These are phyloP conservation scores for Cystobasidiaceae sp. DNA, from an alignment of 1,284 basidiomycete species.

Conservation along the genomic window DNA sequence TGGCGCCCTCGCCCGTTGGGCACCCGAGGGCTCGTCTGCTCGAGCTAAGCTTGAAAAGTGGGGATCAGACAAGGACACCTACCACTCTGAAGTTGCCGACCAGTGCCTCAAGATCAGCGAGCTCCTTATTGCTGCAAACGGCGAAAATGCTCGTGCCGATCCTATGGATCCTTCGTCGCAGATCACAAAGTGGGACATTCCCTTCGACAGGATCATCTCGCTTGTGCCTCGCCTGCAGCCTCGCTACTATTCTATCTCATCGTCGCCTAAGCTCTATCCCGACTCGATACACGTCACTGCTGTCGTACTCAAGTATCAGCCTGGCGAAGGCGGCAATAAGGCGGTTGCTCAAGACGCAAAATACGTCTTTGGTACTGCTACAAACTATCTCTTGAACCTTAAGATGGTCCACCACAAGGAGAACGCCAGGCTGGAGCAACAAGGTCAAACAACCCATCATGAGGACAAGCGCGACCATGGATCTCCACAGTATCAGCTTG, in stretches of 20 bases:
- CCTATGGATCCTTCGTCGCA: constrained; percentile 53
- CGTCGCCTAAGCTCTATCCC: constrained; percentile 84
- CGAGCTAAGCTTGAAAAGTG: constrained; percentile 68
- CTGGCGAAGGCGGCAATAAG: constrained; percentile 46
- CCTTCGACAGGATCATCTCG: constrained; percentile 93
- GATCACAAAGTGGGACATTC: constrained; percentile 78
- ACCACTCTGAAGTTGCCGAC: constrained; percentile 65
- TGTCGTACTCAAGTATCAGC: constrained; percentile 87
- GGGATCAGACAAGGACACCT: constrained; percentile 81
- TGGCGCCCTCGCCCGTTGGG: constrained; percentile 77
- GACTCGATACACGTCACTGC: constrained; percentile 88
- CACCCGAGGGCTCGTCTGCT: constrained; percentile 68
- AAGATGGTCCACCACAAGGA: constrained; percentile 63
- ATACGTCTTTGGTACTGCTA: constrained; percentile 76
- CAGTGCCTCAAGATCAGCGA: constrained; percentile 87
- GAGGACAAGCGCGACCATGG: constrained; percentile 47
- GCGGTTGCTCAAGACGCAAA: constrained; percentile 50
- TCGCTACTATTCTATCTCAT: constrained; percentile 97
- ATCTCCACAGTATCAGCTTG: constrained; percentile 71
- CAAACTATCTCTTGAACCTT: constrained; percentile 87
- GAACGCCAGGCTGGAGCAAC: constrained; percentile 41
- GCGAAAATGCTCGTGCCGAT: constrained; percentile 59
- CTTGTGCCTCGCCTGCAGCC: constrained; percentile 88
- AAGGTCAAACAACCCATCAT: constrained; percentile 55
- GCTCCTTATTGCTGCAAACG: constrained; percentile 79